Evolutionary conservation across 1,284 basidiomycete genomes (phyloP), one percentile per base, ranked within the genome.

Genomic region (Lentinula novae-zelandiae): DNA sequence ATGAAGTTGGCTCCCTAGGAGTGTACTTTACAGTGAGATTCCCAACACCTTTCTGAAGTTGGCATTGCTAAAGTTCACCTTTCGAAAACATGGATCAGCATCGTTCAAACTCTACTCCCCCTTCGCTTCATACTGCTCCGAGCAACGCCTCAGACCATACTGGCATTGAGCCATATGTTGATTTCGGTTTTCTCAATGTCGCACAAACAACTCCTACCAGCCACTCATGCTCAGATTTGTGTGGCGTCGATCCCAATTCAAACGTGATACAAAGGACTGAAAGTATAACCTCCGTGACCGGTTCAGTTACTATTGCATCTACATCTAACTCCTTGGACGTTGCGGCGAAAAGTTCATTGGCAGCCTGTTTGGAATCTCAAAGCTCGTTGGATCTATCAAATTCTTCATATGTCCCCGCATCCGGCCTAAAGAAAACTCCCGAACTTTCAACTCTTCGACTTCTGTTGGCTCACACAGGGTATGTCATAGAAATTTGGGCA

Each of bases 401-500:
- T 27, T 39, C 53, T 27, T 27, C 44, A 5, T 42, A 42, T 39
- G 36, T 67, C 34, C 60, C 70, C 50, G 65, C 70, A 51, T 65
- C 65, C 22, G 60, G 62, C 52, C 63, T 58, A 17, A 57, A 61
- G 10, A 44, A 53, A 15, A 60, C 62, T 34, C 67, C 64, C 36
- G 64, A 71, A 53, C 63, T 83, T 58, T 82, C 85, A 3, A 80
- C 78, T 2, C 63, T 74, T 38, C 77, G 80, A 55, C 75, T 85
- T 57, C 73, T 84, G 55, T 70, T 80, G 60, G 78, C 82, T 22
- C 84, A 86, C 68, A 74, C 84, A 57, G 84, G 84, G 84, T 86
- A 69, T 66, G 69, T 66, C 38, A 42, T 53, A 22, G 60, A 54
- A 31, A 51, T 50, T 50, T 46, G 61, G 59, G 60, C 61, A 58